Evolutionary conservation across 148 eudicot species (phyloP).

Genomic region (Chenopodium berlandieri): DNA sequence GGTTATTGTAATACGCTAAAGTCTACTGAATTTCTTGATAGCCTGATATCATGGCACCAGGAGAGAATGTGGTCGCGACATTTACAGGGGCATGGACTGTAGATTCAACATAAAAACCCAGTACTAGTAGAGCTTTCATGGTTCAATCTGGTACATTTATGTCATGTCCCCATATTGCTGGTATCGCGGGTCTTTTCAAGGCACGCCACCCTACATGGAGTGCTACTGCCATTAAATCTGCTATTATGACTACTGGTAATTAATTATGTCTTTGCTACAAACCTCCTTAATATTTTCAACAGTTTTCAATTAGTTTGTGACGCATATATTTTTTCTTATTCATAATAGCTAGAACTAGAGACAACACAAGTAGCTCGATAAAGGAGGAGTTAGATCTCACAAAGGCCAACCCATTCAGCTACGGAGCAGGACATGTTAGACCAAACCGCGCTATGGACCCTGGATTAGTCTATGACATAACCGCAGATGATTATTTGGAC

Average conservation of each 20-base stretch:
- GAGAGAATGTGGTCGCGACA: conserved; percentile 54
- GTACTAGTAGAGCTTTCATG: conserved; percentile 27
- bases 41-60: conserved; percentile 71
- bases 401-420: conserved; percentile 37
- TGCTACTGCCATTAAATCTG: conserved; percentile 55
- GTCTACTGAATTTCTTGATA: conserved; percentile 5
- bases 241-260: conserved; percentile 63
- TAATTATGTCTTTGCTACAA: background rate
- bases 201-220: conserved; percentile 55
- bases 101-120: conserved; percentile 26
- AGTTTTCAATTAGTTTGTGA: background rate
- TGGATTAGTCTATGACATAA: conserved; percentile 52
- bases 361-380: conserved; percentile 41
- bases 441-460: conserved; percentile 52
- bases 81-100: conserved; percentile 22
- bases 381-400: background rate
- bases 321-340: background rate
- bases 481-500: conserved; percentile 35
- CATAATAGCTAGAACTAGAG: conserved; percentile 46
- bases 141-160: conserved; percentile 52
- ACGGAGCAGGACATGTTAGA: conserved; percentile 56
- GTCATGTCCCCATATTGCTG: conserved; percentile 67
- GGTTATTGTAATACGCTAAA: too few relatives aligned
- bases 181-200: conserved; percentile 52
- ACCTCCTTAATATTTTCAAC: background rate